Evolutionary conservation across 176 grass and related monocot genomes (phyloP), one percentile per base, ranked within the genome.

Genomic region (Chrysopogon serrulatus): DNA sequence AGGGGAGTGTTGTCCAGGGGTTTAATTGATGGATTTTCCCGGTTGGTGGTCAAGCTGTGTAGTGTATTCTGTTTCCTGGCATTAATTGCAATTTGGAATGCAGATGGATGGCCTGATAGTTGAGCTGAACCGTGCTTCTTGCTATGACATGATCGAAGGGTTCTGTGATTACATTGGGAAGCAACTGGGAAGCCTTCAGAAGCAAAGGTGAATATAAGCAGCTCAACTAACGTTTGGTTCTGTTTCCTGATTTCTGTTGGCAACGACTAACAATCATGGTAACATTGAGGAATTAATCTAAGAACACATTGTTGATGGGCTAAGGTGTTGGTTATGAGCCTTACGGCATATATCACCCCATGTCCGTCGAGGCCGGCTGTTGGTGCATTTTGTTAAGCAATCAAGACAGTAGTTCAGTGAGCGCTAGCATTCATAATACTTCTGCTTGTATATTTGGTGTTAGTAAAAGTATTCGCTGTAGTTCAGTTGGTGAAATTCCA

Each of bases 61-160:
- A 26, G 39, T 68, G 32, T 16, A 41, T 41, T 31, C 17, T 51
- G 47, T 59, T 65, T 76, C 33, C 2, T 75, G 56, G 33, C 15
- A 72, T 37, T 65, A 71, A 44, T 49, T 31, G 4, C 32, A 18
- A 27, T 76, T 7, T 54, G 42, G 10, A 51, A 43, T 75, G 90
- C 87, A 98, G 96, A 90, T 95, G 49, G 91, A 98, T 86, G 82
- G 72, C 21, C 72, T 98, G 21, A 83, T 95, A 56, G 41, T 90
- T 69, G 96, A 93, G 85, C 79, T 92, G 63, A 98, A 98, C 62
- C 89, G 79, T 39, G 79, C 71, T 65, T 79, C 63, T 17, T 98
- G 93, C 87, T 98, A 95, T 28, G 87, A 95, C 73, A 85, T 91
- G 91, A 95, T 98, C 14, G 96, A 91, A 67, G 74, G 87, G 40